Evolutionary conservation across 164 flowering plant genomes (phyloP).

Genomic region (Annona cherimola): DNA sequence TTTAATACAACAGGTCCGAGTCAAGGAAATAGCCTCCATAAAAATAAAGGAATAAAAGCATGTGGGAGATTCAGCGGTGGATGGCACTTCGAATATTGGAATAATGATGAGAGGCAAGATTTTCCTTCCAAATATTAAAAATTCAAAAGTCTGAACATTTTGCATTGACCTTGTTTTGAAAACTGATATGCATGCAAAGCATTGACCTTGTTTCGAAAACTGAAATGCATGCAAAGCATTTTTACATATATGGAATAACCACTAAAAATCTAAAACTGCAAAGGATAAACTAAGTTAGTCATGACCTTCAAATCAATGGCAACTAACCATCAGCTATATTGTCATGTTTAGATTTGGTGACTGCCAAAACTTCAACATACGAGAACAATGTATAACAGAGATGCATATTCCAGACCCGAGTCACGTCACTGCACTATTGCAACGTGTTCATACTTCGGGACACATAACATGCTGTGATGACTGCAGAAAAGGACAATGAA

Average conservation of each 20-base stretch:
- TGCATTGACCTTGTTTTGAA: background rate
- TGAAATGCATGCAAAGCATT: background rate
- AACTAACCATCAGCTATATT: background rate
- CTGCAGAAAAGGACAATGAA: background rate
- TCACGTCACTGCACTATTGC: background rate
- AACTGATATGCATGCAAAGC: background rate
- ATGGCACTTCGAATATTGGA: background rate
- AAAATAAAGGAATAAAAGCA: no score
- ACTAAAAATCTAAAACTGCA: background rate
- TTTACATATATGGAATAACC: background rate
- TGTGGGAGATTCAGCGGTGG: background rate
- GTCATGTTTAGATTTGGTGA: background rate
- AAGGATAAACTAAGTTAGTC: background rate
- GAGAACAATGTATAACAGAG: background rate
- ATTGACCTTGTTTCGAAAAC: background rate
- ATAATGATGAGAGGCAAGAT: background rate
- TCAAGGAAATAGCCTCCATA: no score
- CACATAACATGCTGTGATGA: background rate
- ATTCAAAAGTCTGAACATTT: background rate
- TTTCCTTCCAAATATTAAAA: background rate
- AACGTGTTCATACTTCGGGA: background rate
- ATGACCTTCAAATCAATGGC: background rate
- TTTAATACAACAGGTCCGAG: no score
- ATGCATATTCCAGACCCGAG: background rate
- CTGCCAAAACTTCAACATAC: background rate